phyloP scores from a whole-genome alignment of 164 flowering plant species.

The Cinnamomum chago region DNA sequence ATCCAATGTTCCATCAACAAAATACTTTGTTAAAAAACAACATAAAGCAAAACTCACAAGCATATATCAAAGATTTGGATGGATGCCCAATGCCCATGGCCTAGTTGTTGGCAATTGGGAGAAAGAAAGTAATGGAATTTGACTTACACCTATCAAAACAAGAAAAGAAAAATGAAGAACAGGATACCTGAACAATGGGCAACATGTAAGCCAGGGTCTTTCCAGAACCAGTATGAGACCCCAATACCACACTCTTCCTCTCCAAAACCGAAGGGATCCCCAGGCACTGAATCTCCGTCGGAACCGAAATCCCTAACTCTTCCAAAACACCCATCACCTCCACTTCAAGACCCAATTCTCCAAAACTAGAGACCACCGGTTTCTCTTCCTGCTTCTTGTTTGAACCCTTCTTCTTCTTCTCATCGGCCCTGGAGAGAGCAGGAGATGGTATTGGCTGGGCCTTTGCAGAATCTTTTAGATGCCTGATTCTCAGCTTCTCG shows the following conservation, averaged over 20 bases:
- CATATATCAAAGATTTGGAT: no score
- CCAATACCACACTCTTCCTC: conserved; percentile 85
- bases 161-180: no score
- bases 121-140: no score
- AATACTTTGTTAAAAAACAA: no score
- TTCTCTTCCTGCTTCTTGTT: conserved; percentile 16
- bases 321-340: conserved; percentile 76
- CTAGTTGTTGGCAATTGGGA: no score
- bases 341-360: conserved; percentile 73
- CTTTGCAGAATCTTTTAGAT: conserved; percentile 54
- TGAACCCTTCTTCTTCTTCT: conserved; percentile 5
- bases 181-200: conserved; percentile 86
- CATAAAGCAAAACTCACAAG: no score
- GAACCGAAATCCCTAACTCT: conserved; percentile 76
- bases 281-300: conserved; percentile 88
- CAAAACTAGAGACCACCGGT: conserved; percentile 42
- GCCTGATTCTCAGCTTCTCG: conserved; percentile 68
- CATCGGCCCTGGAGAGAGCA: neutral
- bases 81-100: no score
- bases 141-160: no score
- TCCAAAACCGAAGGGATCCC: conserved; percentile 82
- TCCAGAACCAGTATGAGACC: conserved; percentile 97
- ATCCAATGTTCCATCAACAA: no score
- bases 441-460: conserved; percentile 10
- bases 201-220: conserved; percentile 91